Evolutionary conservation across 129 eudicot genomes (phyloP).

Genomic region (Saussurea involucrata): DNA sequence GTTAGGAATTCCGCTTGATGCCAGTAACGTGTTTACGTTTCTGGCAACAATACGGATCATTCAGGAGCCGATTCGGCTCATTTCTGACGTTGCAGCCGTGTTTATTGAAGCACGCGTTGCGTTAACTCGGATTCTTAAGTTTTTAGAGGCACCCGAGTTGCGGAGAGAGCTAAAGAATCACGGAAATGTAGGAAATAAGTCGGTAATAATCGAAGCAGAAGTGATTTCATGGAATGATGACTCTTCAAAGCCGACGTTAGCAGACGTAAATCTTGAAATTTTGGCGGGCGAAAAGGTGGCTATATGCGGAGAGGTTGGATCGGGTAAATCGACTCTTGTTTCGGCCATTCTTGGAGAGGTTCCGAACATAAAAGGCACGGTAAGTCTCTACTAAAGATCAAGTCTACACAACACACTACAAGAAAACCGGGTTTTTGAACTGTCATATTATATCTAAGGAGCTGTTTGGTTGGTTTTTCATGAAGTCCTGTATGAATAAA

Average conservation of each 20-base stretch:
- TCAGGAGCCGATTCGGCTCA: conserved; percentile 50
- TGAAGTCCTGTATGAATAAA: too few species aligned
- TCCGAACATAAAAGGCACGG: conserved; percentile 53
- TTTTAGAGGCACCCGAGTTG: conserved; percentile 66
- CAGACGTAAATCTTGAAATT: conserved; percentile 28
- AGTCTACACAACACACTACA: background rate
- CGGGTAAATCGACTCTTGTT: conserved; percentile 71
- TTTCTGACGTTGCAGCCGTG: conserved; percentile 48
- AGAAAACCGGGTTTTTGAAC: too few species aligned
- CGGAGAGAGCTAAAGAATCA: conserved; percentile 14
- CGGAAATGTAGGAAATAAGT: background rate
- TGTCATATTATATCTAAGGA: too few species aligned
- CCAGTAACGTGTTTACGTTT: conserved; percentile 59
- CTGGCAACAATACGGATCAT: conserved; percentile 54
- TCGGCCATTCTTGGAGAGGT: conserved; percentile 76
- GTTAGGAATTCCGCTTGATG: conserved; percentile 30
- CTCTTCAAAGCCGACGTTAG: conserved; percentile 36
- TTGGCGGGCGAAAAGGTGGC: conserved; percentile 55
- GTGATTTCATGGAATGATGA: conserved; percentile 53
- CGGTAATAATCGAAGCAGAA: conserved; percentile 26
- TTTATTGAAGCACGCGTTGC: conserved; percentile 58
- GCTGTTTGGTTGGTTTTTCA: too few species aligned
- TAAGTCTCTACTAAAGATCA: conserved; percentile 29
- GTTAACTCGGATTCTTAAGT: conserved; percentile 45
- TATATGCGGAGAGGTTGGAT: conserved; percentile 76